Evolutionary conservation across 257 asterid genomes (phyloP).

Genomic region (Anisodus acutangulus): DNA sequence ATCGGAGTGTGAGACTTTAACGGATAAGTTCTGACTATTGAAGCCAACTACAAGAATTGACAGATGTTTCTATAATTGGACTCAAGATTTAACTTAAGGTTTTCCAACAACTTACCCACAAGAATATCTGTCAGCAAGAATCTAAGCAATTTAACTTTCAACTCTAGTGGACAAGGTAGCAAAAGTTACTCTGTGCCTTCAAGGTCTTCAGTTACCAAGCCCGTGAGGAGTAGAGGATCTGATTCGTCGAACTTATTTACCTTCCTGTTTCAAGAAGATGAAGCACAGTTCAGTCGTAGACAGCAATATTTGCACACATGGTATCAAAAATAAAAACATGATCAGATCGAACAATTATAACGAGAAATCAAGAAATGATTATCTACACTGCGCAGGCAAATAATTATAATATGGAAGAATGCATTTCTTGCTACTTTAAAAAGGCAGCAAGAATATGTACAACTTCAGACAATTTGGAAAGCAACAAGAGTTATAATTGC

Average conservation of each 20-base stretch:
- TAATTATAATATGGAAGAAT: not conserved
- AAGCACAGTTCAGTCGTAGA: not conserved
- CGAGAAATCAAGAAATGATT: not conserved
- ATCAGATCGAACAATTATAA: not conserved
- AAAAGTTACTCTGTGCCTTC: constrained; percentile 52
- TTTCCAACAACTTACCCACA: not conserved
- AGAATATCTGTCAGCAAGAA: not conserved
- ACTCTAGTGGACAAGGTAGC: constrained; percentile 7
- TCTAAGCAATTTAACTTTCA: not conserved
- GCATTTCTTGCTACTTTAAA: not conserved
- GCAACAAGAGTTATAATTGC: not conserved
- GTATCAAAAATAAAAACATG: not conserved
- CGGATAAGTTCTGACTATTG: not conserved
- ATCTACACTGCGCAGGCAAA: not conserved
- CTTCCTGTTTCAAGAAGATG: constrained; percentile 38
- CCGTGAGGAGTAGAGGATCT: constrained; percentile 51
- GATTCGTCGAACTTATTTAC: constrained; percentile 49
- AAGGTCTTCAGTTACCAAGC: constrained; percentile 43
- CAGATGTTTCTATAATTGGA: not conserved
- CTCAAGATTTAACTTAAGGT: not conserved
- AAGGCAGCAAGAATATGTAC: not conserved
- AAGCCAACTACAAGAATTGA: not conserved
- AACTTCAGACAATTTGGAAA: not conserved
- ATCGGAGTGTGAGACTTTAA: not conserved
- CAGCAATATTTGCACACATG: not conserved